Evolutionary conservation across 2,329 filamentous ascomycete species (phyloP).

Genomic region (Diaporthe sp.): DNA sequence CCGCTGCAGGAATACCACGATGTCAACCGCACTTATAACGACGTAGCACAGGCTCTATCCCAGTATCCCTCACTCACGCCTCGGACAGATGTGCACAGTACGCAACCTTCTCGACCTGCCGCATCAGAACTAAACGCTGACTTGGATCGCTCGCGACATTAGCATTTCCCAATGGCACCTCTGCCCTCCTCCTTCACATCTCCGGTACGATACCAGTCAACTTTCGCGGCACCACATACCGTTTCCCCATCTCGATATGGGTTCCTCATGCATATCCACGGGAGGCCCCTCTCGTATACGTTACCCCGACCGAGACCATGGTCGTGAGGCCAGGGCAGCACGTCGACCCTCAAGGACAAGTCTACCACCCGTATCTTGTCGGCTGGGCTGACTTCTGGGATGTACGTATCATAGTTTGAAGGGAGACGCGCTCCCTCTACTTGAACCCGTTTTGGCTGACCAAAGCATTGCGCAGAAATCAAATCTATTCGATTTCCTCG

Average conservation of each 20-base stretch:
- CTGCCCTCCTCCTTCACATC: conserved; percentile 86
- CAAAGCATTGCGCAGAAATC: conserved; percentile 72
- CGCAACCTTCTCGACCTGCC: conserved; percentile 42
- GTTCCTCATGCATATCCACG: conserved; percentile 89
- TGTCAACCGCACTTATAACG: conserved; percentile 91
- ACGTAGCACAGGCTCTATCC: conserved; percentile 84
- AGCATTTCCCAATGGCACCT: conserved; percentile 91
- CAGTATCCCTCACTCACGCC: conserved; percentile 84
- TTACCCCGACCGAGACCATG: conserved; percentile 90
- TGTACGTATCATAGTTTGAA: conserved; percentile 64
- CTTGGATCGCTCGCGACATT: conserved; percentile 39
- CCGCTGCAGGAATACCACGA: conserved; percentile 85
- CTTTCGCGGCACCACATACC: conserved; percentile 89
- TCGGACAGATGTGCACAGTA: conserved; percentile 95
- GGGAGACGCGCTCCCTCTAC: rapidly evolving
- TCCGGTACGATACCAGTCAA: conserved; percentile 89
- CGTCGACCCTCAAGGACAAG: conserved; percentile 89
- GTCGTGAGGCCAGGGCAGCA: conserved; percentile 91
- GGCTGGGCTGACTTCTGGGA: conserved; percentile 92
- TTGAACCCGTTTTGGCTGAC: conserved; percentile 35
- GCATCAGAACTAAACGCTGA: conserved; percentile 29
- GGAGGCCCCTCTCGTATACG: conserved; percentile 87
- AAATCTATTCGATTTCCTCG: conserved; percentile 83
- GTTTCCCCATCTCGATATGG: conserved; percentile 94
- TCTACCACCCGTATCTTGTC: conserved; percentile 95